Evolutionary conservation across 1,284 basidiomycete genomes (phyloP), one percentile per base, ranked within the genome.

Genomic region (Clitocybe nebularis): DNA sequence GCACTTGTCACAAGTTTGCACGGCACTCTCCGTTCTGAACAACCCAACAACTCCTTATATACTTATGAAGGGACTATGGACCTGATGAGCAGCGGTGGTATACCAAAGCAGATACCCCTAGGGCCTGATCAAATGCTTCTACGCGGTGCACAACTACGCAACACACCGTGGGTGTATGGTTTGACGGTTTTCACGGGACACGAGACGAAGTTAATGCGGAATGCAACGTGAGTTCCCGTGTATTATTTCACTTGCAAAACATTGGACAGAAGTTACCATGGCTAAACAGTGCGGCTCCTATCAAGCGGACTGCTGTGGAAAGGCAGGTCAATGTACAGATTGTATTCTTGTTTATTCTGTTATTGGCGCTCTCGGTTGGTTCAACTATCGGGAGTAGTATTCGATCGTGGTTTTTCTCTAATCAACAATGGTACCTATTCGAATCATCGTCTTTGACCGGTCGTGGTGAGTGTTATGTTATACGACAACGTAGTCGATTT

Each of bases 121-220:
- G 92, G 93, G 2, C 95, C 96, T 0, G 94, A 98, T 59, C 96
- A 99, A 66, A 73, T 99, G 54, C 72, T 99, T 9, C 71, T 99
- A 26, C 83, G 96, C 39, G 96, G 96, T 1, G 93, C 96, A 13
- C 96, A 99, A 63, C 67, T 99, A 49, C 76, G 96, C 46, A 99
- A 99, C 61, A 98, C 96, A 2, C 85, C 88, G 5, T 99, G 96
- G 96, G 79, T 88, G 22, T 99, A 96, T 62, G 95, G 95, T 13
- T 61, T 99, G 2, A 87, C 88, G 23, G 89, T 98, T 21, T 98
- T 95, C 56, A 97, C 93, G 0, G 96, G 96, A 0, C 95, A 99
- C 58, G 94, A 99, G 68, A 99, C 96, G 21, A 99, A 99, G 67
- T 68, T 99, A 33, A 95, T 99, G 93, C 79, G 92, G 44, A 99